Percentiles rank a stretch among this genome's conserved stretches.
phyloP scores from a whole-genome alignment of 345 rosid species.

The Eutrema yunnanense region DNA sequence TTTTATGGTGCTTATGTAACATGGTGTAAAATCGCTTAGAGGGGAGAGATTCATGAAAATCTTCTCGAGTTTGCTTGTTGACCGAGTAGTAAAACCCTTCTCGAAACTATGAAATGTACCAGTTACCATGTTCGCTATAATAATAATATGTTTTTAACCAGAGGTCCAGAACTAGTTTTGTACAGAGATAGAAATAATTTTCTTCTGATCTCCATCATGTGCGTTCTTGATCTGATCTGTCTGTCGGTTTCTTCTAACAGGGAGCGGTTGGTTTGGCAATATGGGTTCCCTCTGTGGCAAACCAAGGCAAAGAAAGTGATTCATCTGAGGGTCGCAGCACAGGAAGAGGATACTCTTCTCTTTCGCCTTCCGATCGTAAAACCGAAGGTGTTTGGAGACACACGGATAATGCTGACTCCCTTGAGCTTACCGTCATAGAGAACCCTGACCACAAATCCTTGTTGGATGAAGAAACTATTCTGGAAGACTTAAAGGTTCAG shows the following conservation, averaged over 20 bases:
- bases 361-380: slow-evolving; percentile 50
- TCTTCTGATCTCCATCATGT: background rate
- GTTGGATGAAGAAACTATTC: slow-evolving; percentile 56
- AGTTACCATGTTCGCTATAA: background rate
- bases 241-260: slow-evolving; percentile 33
- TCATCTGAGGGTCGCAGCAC: slow-evolving; percentile 46
- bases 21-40: background rate
- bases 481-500: slow-evolving; percentile 72
- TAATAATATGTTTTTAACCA: background rate
- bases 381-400: slow-evolving; percentile 41
- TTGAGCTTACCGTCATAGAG: slow-evolving; percentile 58
- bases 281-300: slow-evolving; percentile 97
- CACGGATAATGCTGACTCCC: slow-evolving; percentile 38
- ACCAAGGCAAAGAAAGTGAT: slow-evolving; percentile 75
- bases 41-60: background rate
- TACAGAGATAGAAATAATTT: background rate
- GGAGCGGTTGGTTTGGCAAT: slow-evolving; percentile 99
- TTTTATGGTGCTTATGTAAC: background rate
- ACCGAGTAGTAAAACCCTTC: background rate
- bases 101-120: background rate
- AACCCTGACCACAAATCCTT: slow-evolving; percentile 45
- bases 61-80: background rate
- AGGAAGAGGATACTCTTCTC: slow-evolving; percentile 66
- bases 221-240: slow-evolving; percentile 1
- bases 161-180: background rate